phyloP scores from a whole-genome alignment of 495 filamentous ascomycete species.

The Aspergillus mulundensis region DNA sequence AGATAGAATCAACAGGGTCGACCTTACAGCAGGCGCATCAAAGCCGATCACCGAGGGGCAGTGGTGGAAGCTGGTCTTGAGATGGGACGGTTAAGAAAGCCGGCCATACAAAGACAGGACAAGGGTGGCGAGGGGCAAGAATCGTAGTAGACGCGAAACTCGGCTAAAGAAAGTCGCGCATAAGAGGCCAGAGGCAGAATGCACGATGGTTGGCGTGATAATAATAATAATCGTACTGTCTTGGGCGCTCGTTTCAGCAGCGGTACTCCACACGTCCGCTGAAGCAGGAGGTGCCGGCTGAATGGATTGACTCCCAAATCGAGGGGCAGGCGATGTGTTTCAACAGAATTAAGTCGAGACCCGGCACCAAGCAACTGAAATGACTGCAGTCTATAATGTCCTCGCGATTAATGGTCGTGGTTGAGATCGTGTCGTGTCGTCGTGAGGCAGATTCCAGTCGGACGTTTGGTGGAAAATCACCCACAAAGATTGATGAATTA shows the following conservation, averaged over 20 bases:
- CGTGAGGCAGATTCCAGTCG: constrained; percentile 2
- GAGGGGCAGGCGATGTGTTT: constrained; percentile 20
- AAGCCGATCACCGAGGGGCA: constrained; percentile 26
- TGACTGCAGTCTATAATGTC: constrained; percentile 2
- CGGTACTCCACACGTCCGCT: constrained; percentile 18
- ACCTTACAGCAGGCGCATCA: constrained; percentile 40
- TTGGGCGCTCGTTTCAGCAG: constrained; percentile 17
- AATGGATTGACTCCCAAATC: constrained; percentile 4
- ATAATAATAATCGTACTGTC: constrained; percentile 14
- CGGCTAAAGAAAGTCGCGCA: background rate
- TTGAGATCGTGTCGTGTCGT: constrained; percentile 7
- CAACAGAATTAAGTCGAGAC: constrained; percentile 11
- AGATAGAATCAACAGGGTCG: constrained; percentile 7
- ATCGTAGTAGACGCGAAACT: background rate
- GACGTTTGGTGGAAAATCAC: background rate
- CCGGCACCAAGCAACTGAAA: background rate
- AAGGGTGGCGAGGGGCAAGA: constrained; percentile 9
- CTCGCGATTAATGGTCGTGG: constrained; percentile 7
- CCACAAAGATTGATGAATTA: background rate
- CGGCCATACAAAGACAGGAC: constrained; percentile 19
- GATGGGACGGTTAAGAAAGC: constrained; percentile 1
- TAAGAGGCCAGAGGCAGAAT: constrained; percentile 21
- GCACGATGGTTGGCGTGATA: constrained; percentile 29
- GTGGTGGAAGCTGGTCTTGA: constrained; percentile 1
- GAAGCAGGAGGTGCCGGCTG: constrained; percentile 5